Percentiles rank a stretch among this genome's conserved stretches.
Conservation (phyloP, 305 asterid genomes). For the Fraxinus greggii region DNA sequence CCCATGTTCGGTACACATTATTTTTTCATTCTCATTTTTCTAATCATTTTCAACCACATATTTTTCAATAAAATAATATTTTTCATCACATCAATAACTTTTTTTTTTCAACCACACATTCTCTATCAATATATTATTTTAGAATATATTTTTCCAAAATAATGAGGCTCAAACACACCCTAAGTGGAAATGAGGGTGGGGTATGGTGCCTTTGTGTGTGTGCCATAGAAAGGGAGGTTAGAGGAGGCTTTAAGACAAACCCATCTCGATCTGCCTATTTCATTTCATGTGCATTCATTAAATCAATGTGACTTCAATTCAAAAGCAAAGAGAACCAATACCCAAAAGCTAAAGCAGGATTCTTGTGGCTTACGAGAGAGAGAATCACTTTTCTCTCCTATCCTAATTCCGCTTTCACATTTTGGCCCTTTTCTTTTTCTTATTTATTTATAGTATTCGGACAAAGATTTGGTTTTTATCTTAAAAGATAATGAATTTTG, state of each 20-base stretch:
- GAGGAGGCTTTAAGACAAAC: constrained; percentile 48
- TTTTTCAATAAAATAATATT: too few relatives aligned
- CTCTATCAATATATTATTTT: too few relatives aligned
- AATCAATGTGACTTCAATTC: constrained; percentile 2
- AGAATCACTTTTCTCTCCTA: constrained; percentile 28
- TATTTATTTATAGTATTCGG: neutral
- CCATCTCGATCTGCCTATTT: constrained; percentile 27
- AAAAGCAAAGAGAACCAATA: constrained; percentile 21
- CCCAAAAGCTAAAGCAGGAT: constrained; percentile 32
- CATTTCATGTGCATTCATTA: constrained; percentile 66
- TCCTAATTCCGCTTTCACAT: constrained; percentile 13
- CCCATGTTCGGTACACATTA: too few relatives aligned
- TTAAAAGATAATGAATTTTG: too few relatives aligned
- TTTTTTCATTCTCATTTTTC: too few relatives aligned
- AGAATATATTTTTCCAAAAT: too few relatives aligned
- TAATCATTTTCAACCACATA: too few relatives aligned
- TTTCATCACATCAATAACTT: too few relatives aligned
- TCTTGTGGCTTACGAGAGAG: constrained; percentile 49
- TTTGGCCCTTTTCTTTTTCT: neutral
- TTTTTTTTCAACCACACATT: too few relatives aligned
- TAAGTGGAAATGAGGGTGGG: neutral
- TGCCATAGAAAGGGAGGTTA: constrained; percentile 19
- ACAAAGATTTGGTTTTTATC: neutral
- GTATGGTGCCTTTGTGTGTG: neutral
- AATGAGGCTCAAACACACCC: too few relatives aligned